These are phyloP conservation scores for Erodium moschatum DNA, from an alignment of 441 rosid species.

Conservation along the genomic window DNA sequence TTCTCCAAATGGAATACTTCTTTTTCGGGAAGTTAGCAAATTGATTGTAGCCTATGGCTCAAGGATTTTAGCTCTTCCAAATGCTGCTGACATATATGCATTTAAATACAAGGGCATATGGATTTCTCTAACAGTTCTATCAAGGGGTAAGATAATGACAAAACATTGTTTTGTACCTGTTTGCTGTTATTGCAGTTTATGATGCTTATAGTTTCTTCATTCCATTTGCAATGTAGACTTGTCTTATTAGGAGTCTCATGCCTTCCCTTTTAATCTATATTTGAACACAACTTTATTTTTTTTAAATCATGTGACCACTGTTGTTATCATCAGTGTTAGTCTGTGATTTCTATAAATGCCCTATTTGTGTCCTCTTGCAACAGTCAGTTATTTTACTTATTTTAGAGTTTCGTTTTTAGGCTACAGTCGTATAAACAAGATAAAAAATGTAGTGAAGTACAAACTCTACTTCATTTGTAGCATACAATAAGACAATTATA, in stretches of 20 bases:
- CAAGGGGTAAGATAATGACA: constrained; percentile 54
- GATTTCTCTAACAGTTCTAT: constrained; percentile 80
- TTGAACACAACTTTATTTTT: neutral
- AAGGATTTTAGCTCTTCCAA: constrained; percentile 88
- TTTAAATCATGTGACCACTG: neutral
- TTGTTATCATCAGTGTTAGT: neutral
- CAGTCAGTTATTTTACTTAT: too few species aligned
- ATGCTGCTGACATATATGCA: constrained; percentile 84
- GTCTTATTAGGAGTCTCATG: neutral
- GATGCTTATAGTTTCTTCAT: constrained; percentile 5
- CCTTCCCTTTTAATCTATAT: neutral
- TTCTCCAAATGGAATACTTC: constrained; percentile 98
- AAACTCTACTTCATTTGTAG: too few species aligned
- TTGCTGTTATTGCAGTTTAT: neutral
- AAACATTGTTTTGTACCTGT: neutral
- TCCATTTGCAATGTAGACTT: neutral
- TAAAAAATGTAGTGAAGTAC: too few species aligned
- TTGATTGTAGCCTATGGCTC: constrained; percentile 90
- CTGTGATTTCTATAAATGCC: too few species aligned
- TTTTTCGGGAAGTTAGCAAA: constrained; percentile 99
- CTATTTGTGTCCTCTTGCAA: too few species aligned
- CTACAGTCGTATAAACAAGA: too few species aligned
- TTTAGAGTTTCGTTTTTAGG: too few species aligned
- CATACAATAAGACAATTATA: too few species aligned
- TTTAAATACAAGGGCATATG: constrained; percentile 97